Evolutionary conservation across 257 asterid genomes (phyloP), one percentile per base, ranked within the genome.

Genomic region (Fraxinus pennsylvanica): DNA sequence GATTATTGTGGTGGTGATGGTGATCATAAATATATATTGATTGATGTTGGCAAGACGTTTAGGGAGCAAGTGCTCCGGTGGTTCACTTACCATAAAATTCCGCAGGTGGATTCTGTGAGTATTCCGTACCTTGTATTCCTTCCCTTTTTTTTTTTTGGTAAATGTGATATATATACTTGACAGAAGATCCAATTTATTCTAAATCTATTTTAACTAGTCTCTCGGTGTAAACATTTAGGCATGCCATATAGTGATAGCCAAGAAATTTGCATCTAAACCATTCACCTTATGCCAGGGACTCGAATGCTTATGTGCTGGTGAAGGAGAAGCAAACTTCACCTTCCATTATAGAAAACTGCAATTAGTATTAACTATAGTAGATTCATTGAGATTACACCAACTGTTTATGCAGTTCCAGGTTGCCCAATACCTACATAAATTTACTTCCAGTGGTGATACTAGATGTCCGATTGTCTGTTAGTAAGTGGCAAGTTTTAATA

Each of bases 31-130:
- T 93, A 93, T 79, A 91, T 96, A 81, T 77, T 93, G 90, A 91
- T 95, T 68, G 99, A 95, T 83, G 97, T 87, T 73, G 99, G 98
- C 78, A 95, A 95, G 91, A 90, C 99, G 1, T 96, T 96, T 80
- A 77, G 99, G 88, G 99, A 96, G 84, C 97, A 93, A 91, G 99
- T 93, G 10, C 91, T 96, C 76, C 89, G 98, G 57, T 96, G 99
- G 99, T 96, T 96, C 90, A 89, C 98, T 73, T 79, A 74, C 66
- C 80, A 92, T 85, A 92, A 82, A 79, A 91, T 96, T 82, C 97
- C 97, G 0, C 94, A 84, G 65, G 93, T 93, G 67, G 97, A 96
- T 90, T 96, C 98, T 19, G 98, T 96, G 87, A 93, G 98, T 89
- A 75, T 74, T 74, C 71, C 72, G 41, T 45, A 45, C 75, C 43